Evolutionary conservation across 768 basidiomycete genomes (phyloP), one percentile per base, ranked within the genome.

Genomic region (Cystofilobasidium bisporidii): DNA sequence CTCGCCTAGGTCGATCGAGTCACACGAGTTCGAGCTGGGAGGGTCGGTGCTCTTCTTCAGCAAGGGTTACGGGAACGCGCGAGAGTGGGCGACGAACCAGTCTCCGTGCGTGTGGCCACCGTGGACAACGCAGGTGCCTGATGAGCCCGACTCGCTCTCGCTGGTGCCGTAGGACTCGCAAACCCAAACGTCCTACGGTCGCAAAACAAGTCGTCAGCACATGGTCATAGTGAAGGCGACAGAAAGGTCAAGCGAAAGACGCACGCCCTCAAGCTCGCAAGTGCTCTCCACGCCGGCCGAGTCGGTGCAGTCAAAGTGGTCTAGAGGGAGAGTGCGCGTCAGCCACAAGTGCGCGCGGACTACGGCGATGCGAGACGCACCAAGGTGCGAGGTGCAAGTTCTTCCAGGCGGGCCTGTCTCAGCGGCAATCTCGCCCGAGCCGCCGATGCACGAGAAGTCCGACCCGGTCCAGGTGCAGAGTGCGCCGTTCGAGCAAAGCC

Each of bases 31-130:
- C 9, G 53, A 56, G 30, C 53, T 56, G 53, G n/a, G n/a, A n/a
- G n/a, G n/a, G n/a, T n/a, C n/a, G n/a, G n/a, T n/a, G n/a, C n/a
- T n/a, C n/a, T n/a, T n/a, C n/a, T n/a, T n/a, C n/a, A n/a, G n/a
- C n/a, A n/a, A n/a, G n/a, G n/a, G n/a, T n/a, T n/a, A n/a, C n/a
- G n/a, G n/a, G n/a, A n/a, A n/a, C n/a, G n/a, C 41, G 18, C 3
- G 18, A 43, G 14, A 32, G 15, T 8, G 4, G 40, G 24, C 33
- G 40, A 57, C 70, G 17, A 72, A 73, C 56, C 74, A 75, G 63
- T 75, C 72, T 18, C 74, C 74, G 60, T 75, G 74, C 6, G 71
- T 72, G 50, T 71, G 73, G 10, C 71, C 73, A 47, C 36, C 30
- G n/a, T 60, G 20, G 9, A 72, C 71, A 6, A 61, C 60, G 26